Base-by-base conservation (phyloP, 768 basidiomycete genomes). In the Dioszegia hungarica region DNA sequence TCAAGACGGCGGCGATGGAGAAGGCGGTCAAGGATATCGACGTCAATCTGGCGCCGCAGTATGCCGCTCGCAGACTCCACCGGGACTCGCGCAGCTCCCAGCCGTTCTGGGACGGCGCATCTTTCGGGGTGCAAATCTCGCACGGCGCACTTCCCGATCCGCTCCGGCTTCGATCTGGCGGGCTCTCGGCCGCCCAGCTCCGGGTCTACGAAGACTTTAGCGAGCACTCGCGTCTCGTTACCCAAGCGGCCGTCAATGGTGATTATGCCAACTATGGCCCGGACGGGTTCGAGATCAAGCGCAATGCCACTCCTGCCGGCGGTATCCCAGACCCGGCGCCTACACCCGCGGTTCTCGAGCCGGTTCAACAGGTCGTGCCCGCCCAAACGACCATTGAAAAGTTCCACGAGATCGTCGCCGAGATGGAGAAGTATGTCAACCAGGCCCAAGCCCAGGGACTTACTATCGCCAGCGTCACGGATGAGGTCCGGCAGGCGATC, bases 1-100 rank as follows among this genome's bases (percentile, higher is more conserved):
- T 99, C 61, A 92, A 97, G 78, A 93, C 90, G 67, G 93, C 93
- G 5, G 95, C 95, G 0, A 95, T 95, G 88, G 93, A 98, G 67
- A 85, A 90, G 57, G 93, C 93, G 6, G 83, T 90, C 49, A 82
- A 84, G 3, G 95, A 98, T 67, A 88, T 95, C 6, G 95, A 99
- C 72, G 91, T 94, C 60, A 86, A 84, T 22, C 89, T 99, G 59
- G 81, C 83, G 1, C 61, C 83, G 24, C 88, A 91, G 10, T 95
- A 92, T 68, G 87, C 91, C 31, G 81, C 82, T 43, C 83, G 95
- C 52, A 84, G 88, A 56, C 85, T 87, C 44, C 91, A 98, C 73
- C 83, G 90, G 54, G 91, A 67, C 37, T 56, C 62, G 3, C 50
- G 68, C 51, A 64, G 55, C 33, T 56, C 57, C 27, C 88, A 88